A percentile compares a stretch with the other conserved stretches of the same genome.
These are phyloP conservation scores for Meyerozyma carpophila DNA, from an alignment of 1,139 yeast genomes.

Conservation along the genomic window DNA sequence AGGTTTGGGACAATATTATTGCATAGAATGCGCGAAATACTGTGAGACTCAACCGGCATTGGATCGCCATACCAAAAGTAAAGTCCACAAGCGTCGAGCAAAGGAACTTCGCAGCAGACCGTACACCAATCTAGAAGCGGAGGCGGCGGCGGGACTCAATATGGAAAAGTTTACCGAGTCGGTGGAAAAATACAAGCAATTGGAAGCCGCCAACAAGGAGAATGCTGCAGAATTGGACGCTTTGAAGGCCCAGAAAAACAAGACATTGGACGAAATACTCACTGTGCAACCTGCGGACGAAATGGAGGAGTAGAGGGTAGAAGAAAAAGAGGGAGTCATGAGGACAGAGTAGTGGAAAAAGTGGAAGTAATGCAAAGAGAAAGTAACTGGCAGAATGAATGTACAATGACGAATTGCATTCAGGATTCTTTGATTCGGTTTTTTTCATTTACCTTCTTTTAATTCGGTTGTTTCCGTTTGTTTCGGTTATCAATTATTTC, in stretches of 20 bases:
- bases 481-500: too few relatives aligned
- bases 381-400: neutral
- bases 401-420: too few relatives aligned
- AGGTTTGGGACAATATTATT: conserved; percentile 91
- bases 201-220: conserved; percentile 34
- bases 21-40: conserved; percentile 91
- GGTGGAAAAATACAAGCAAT: conserved; percentile 50
- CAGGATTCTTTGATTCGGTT: too few relatives aligned
- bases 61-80: conserved; percentile 66
- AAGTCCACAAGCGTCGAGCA: conserved; percentile 81
- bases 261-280: conserved; percentile 36
- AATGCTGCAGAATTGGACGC: conserved; percentile 33
- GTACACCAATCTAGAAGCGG: conserved; percentile 81
- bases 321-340: neutral
- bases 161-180: conserved; percentile 58
- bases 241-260: conserved; percentile 33
- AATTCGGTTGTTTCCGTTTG: too few relatives aligned
- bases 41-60: conserved; percentile 75
- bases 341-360: too few relatives aligned
- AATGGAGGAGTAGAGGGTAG: neutral
- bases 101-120: conserved; percentile 73
- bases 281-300: conserved; percentile 19
- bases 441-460: too few relatives aligned
- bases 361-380: too few relatives aligned
- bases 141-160: conserved; percentile 83